These are phyloP conservation scores for Pseudohalonectria lignicola DNA, from an alignment of 2,329 filamentous ascomycete species.

Conservation along the genomic window DNA sequence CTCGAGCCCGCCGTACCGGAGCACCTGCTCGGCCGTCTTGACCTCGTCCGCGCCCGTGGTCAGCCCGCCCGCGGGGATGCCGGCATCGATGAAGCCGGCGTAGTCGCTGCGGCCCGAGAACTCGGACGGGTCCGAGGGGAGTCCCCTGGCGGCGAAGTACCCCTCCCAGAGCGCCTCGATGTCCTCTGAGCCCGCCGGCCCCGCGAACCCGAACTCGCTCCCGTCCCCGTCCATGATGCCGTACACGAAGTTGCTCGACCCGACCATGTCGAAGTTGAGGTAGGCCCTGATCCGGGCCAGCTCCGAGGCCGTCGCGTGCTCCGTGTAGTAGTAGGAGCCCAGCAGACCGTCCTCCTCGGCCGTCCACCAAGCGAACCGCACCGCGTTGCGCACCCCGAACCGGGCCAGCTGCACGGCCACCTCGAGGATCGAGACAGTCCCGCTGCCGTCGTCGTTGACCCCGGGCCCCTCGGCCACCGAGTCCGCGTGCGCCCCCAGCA, in stretches of 20 bases:
- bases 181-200: slow-evolving; percentile 43
- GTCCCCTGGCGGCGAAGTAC: slow-evolving; percentile 23
- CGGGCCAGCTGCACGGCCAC: slow-evolving; percentile 50
- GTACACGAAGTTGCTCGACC: slow-evolving; percentile 31
- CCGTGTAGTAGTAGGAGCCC: slow-evolving; percentile 42
- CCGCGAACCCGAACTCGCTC: slow-evolving; percentile 38
- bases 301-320: slow-evolving; percentile 28
- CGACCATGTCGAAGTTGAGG: slow-evolving; percentile 48
- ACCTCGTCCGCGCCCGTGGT: slow-evolving; percentile 46
- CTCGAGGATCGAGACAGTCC: slow-evolving; percentile 45
- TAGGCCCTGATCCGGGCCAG: slow-evolving; percentile 39
- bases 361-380: slow-evolving; percentile 53
- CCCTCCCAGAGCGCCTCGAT: slow-evolving; percentile 39
- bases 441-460: slow-evolving; percentile 57
- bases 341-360: slow-evolving; percentile 46
- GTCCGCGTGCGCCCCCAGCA: slow-evolving; percentile 50
- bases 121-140: slow-evolving; percentile 33
- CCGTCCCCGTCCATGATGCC: slow-evolving; percentile 39
- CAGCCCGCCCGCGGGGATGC: slow-evolving; percentile 56
- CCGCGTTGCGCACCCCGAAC: slow-evolving; percentile 38
- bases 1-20: slow-evolving; percentile 50
- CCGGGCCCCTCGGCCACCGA: slow-evolving; percentile 50
- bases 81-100: slow-evolving; percentile 51
- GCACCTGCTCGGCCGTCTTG: slow-evolving; percentile 41
- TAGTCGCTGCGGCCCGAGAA: slow-evolving; percentile 56